Evolutionary conservation across 352 stramenopile genomes (phyloP), one percentile per base, ranked within the genome.

Genomic region (Phytophthora brassicae): DNA sequence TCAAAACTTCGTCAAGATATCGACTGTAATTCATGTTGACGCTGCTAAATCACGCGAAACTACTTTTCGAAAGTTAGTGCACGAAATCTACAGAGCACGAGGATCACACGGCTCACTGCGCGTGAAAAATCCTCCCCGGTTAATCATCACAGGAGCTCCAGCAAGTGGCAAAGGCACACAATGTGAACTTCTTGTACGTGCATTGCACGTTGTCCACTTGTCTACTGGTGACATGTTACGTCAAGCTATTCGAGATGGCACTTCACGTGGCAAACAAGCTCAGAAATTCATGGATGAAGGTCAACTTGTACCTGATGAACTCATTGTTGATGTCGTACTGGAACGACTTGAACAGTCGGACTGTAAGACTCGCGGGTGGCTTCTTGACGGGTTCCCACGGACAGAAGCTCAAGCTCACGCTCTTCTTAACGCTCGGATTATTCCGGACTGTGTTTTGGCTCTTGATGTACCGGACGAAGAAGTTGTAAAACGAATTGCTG

Each of bases 91-190:
- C 48, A 61, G 68, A 39, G 68, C 61, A 12, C 68, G 74, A 12
- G 77, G 79, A 8, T 68, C 78, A 55, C 77, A 76, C 0, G 75
- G 67, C 0, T 71, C 79, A 4, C 47, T 89, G 5, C 62, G 56
- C 29, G 49, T 89, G 6, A 74, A 69, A 2, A 64, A 73, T 19
- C 77, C 73, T n/a, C 85, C 79, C 4, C 77, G 74, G 23, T 70
- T 98, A 29, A 92, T 98, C 54, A 97, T 98, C 53, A 83, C 83
- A 0, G 97, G 96, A 1, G 89, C 95, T 14, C 97, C 97, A 14
- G 96, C 95, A 0, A 87, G 82, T 36, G 96, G 96, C 31, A 99
- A 99, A 71, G 95, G 96, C 38, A 99, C 95, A 6, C 96, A 99
- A 63, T 99, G 96, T 66, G 92, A 98, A 68, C 80, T 88, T 60